These are phyloP conservation scores for Trypanosoma platydactyli DNA, from an alignment of 208 protist genomes.

Conservation along the genomic window DNA sequence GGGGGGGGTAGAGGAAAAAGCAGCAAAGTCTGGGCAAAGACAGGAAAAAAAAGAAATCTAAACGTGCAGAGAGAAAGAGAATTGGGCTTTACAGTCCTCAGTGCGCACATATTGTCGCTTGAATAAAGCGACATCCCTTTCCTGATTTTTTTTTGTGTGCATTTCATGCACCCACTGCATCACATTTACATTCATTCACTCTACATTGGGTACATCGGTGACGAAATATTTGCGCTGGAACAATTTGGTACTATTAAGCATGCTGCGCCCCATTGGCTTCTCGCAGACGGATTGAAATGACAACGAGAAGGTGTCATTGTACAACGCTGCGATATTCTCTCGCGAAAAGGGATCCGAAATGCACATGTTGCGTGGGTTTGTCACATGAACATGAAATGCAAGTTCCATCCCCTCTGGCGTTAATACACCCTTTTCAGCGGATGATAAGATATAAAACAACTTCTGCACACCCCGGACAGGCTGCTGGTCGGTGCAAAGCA, in stretches of 20 bases:
- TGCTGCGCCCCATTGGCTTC: constrained; percentile 65
- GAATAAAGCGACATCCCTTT: neutral
- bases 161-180: neutral
- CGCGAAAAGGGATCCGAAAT: constrained; percentile 56
- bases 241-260: constrained; percentile 73
- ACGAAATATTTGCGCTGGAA: constrained; percentile 72
- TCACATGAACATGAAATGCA: constrained; percentile 69
- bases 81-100: neutral
- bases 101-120: neutral
- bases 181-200: constrained; percentile 8
- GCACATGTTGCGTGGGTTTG: constrained; percentile 50
- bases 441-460: constrained; percentile 67
- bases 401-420: constrained; percentile 33
- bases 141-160: neutral
- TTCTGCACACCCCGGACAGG: constrained; percentile 84
- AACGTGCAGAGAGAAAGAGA: neutral
- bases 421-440: constrained; percentile 28
- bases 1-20: neutral
- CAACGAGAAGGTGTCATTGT: constrained; percentile 32
- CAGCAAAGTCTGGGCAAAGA: neutral
- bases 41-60: neutral
- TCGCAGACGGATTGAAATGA: constrained; percentile 67
- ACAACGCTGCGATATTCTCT: constrained; percentile 59
- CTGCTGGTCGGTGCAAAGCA: constrained; percentile 81
- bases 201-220: constrained; percentile 14